phyloP scores from a whole-genome alignment of 805 yeast genomes.

The Candida piceae region DNA sequence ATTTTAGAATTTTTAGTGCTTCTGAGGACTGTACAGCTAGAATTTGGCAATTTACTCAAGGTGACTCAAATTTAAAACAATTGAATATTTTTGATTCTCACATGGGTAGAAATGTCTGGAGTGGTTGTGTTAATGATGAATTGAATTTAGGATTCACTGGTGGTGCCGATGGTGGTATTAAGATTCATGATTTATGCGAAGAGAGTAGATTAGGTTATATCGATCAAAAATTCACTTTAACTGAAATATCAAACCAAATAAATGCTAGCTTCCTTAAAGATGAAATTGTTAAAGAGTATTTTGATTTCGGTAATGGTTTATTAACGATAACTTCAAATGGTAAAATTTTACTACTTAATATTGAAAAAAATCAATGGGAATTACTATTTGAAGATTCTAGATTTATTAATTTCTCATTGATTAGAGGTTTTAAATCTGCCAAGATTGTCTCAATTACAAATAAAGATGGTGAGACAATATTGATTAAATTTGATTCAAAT shows the following conservation, averaged over 20 bases:
- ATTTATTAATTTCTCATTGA: constrained; percentile 24
- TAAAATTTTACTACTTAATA: constrained; percentile 34
- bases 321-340: constrained; percentile 60
- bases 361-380: constrained; percentile 24
- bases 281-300: constrained; percentile 61
- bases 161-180: constrained; percentile 88
- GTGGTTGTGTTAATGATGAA: constrained; percentile 49
- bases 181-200: constrained; percentile 50
- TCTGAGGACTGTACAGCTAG: constrained; percentile 88
- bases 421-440: constrained; percentile 18
- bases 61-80: constrained; percentile 34
- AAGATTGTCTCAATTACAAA: constrained; percentile 25
- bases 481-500: constrained; percentile 36
- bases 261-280: constrained; percentile 31
- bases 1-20: constrained; percentile 48
- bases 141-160: constrained; percentile 65
- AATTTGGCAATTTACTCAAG: constrained; percentile 53
- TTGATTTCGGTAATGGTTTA: constrained; percentile 40
- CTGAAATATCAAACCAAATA: constrained; percentile 29
- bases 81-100: constrained; percentile 59
- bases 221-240: constrained; percentile 26
- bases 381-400: constrained; percentile 22
- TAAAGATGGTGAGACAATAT: constrained; percentile 38
- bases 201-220: constrained; percentile 27
- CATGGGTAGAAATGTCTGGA: constrained; percentile 85